Conservation (phyloP, 306 rosid genomes). For the Begonia peltatifolia region DNA sequence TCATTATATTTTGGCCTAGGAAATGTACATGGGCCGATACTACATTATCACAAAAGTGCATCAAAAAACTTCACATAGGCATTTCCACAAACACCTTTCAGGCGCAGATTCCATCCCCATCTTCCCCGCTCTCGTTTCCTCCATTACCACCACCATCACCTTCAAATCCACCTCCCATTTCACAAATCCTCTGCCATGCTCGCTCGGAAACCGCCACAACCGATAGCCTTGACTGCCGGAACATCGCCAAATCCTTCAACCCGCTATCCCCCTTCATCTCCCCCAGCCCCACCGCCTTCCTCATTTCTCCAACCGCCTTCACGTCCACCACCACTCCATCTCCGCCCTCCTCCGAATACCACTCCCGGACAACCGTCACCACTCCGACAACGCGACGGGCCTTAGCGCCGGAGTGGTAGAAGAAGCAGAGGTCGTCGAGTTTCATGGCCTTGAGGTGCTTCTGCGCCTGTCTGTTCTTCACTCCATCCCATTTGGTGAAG, state of each 20-base stretch:
- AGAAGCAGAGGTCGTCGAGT: slow-evolving; percentile 54
- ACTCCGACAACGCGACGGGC: slow-evolving; percentile 76
- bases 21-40: too few relatives aligned
- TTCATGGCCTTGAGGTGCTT: slow-evolving; percentile 66
- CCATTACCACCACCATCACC: slow-evolving; percentile 32
- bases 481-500: slow-evolving; percentile 73
- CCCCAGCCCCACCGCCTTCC: slow-evolving; percentile 47
- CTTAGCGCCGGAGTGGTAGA: slow-evolving; percentile 73
- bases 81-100: slow-evolving; percentile 7
- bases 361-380: slow-evolving; percentile 40
- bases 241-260: slow-evolving; percentile 36
- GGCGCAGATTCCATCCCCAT: slow-evolving; percentile 3
- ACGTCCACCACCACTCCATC: slow-evolving; percentile 47
- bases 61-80: background rate
- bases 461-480: slow-evolving; percentile 80
- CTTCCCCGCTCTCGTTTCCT: background rate
- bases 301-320: slow-evolving; percentile 66
- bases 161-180: slow-evolving; percentile 57
- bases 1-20: too few relatives aligned
- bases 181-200: slow-evolving; percentile 45
- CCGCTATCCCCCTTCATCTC: slow-evolving; percentile 55
- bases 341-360: slow-evolving; percentile 24
- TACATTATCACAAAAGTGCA: background rate
- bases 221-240: slow-evolving; percentile 60
- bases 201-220: slow-evolving; percentile 49